These are phyloP conservation scores for Gamsiella multidivaricata DNA, from an alignment of 192 early-diverging fungal species.

Conservation along the genomic window DNA sequence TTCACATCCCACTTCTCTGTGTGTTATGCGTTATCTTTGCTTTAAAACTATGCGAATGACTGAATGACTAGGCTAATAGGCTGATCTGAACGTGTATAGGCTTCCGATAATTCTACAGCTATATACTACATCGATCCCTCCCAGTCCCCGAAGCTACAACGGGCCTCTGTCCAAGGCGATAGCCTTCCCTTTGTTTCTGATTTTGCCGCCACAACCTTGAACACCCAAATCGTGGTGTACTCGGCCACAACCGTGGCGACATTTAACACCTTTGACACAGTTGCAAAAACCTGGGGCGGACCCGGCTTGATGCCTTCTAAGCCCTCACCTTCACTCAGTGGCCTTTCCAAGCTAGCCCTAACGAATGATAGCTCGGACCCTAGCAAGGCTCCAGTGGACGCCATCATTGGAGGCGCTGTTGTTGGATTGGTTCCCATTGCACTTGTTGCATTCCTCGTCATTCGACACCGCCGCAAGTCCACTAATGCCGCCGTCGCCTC, in stretches of 20 bases:
- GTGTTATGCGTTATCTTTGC: too few species aligned
- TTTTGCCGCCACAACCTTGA: conserved; percentile 10
- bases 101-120: conserved; percentile 23
- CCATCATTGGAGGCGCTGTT: conserved; percentile 36
- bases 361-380: neutral
- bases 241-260: conserved; percentile 3
- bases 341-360: neutral
- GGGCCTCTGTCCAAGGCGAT: conserved; percentile 13
- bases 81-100: too few species aligned
- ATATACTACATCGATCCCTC: conserved; percentile 36
- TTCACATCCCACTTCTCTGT: too few species aligned
- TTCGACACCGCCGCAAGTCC: conserved; percentile 15
- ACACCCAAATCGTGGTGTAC: conserved; percentile 19
- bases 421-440: conserved; percentile 31
- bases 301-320: conserved; percentile 13
- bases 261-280: conserved; percentile 32
- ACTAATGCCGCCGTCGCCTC: neutral
- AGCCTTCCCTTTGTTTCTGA: conserved; percentile 22
- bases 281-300: conserved; percentile 17
- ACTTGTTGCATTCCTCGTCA: conserved; percentile 24
- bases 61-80: too few species aligned
- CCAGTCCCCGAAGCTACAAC: conserved; percentile 18
- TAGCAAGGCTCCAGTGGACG: conserved; percentile 1
- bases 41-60: too few species aligned
- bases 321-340: neutral